phyloP scores from a whole-genome alignment of 2,329 filamentous ascomycete species.

The Curvularia verruculosa region DNA sequence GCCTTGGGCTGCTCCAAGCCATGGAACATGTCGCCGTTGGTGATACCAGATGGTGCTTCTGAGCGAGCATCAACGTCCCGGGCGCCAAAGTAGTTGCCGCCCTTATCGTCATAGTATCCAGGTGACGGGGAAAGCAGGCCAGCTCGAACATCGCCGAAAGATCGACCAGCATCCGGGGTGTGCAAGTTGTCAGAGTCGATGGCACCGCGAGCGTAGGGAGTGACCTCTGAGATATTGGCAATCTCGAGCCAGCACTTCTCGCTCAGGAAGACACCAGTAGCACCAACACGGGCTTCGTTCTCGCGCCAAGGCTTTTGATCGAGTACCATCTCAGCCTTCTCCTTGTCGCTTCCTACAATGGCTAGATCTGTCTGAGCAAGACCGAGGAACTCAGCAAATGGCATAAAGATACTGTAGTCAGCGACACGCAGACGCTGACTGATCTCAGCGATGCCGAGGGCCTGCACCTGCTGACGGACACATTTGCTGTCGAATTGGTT shows the following conservation, averaged over 20 bases:
- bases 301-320: constrained; percentile 90
- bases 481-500: constrained; percentile 99
- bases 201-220: constrained; percentile 55
- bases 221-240: constrained; percentile 67
- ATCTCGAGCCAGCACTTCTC: constrained; percentile 96
- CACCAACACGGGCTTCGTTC: constrained; percentile 89
- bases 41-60: constrained; percentile 92
- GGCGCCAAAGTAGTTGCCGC: constrained; percentile 80
- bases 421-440: constrained; percentile 90
- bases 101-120: constrained; percentile 74
- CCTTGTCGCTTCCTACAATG: constrained; percentile 87
- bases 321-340: constrained; percentile 89
- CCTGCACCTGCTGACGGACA: constrained; percentile 91
- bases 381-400: constrained; percentile 93
- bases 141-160: constrained; percentile 65
- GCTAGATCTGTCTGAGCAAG: constrained; percentile 82
- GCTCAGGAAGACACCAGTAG: constrained; percentile 93
- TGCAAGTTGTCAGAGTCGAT: constrained; percentile 59
- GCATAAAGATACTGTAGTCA: constrained; percentile 94
- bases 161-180: constrained; percentile 57
- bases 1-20: constrained; percentile 93
- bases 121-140: constrained; percentile 62
- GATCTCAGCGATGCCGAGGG: constrained; percentile 95
- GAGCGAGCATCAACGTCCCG: constrained; percentile 84
- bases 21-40: constrained; percentile 93